Base-by-base conservation (phyloP, 1,284 basidiomycete species). In the Boletus austroedulis region DNA sequence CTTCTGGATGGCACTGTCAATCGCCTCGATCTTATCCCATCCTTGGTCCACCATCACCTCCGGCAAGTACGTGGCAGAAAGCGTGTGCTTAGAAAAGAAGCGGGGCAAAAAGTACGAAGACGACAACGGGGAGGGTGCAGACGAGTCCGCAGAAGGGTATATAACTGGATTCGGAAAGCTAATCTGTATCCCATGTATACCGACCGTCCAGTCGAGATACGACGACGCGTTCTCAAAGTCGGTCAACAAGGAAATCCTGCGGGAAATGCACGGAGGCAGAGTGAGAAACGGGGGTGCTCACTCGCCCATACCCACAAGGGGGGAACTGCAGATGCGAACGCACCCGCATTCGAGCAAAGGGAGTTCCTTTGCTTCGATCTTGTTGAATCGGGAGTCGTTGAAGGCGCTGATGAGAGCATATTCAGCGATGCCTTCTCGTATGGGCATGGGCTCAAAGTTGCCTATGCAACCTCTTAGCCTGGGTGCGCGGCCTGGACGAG, bases 31-130 rank as follows among this genome's bases (percentile, higher is more conserved):
- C 79, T 91, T 90, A 58, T 87, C 84, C 96, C 96, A 99, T 4
- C 92, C 94, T 75, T 98, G 96, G 50, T 94, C 94, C 1, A 87
- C 83, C 43, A 92, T 89, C 53, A 99, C 90, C 60, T 98, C 89
- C 4, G 96, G 96, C n/a, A 99, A 82, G 73, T 97, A 99, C 1
- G 93, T 96, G 4, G 95, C 95, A 5, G 86, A 86, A 64, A 97
- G 86, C 4, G 80, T 78, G 56, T 83, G 82, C 67, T 76, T 83
- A 49, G 81, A 80, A 21, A 77, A 76, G 46, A 83, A 64, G 55
- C 80, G 79, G 34, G 85, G 82, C 49, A 89, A 74, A 62, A 80
- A 81, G 10, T 80, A 70, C 12, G 84, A 80, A 9, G 88, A 90
- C 21, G 87, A 86, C 46, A 86, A 76, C 19, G 87, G 88, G 12